These are phyloP conservation scores for Bathelium albidoporum DNA, from an alignment of 495 filamentous ascomycete species.

Conservation along the genomic window DNA sequence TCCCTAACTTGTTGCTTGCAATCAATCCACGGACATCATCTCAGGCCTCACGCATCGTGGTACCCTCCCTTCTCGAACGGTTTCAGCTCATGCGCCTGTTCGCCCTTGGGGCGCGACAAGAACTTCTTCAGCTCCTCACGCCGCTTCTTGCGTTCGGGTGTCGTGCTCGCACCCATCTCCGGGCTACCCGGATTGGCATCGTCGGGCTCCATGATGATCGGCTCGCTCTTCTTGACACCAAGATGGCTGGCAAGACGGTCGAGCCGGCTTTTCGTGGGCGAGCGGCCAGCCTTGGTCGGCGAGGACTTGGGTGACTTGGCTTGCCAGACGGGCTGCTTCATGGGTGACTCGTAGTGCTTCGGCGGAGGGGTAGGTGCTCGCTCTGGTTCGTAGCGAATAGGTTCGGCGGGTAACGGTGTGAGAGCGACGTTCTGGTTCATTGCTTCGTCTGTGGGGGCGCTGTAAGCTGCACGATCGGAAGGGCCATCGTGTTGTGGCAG, in stretches of 20 bases:
- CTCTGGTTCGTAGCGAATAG: neutral
- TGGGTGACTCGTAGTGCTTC: neutral
- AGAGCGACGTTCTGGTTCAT: neutral
- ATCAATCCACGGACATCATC: no score
- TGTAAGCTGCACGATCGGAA: neutral
- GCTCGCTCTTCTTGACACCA: neutral
- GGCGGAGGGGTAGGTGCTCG: neutral
- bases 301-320: neutral
- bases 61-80: neutral
- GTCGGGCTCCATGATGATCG: neutral
- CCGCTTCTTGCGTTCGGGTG: neutral
- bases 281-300: neutral
- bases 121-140: neutral
- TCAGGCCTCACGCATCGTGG: neutral
- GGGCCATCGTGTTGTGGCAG: neutral
- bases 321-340: neutral
- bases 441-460: neutral
- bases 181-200: neutral
- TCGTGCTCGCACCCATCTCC: neutral
- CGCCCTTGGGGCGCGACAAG: neutral
- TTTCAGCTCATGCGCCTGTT: neutral
- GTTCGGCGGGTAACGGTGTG: neutral
- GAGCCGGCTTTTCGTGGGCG: neutral
- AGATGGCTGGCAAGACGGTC: neutral
- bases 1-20: neutral